phyloP scores from a whole-genome alignment of 106 monocot genomes.

The Dendrobium huoshanense region DNA sequence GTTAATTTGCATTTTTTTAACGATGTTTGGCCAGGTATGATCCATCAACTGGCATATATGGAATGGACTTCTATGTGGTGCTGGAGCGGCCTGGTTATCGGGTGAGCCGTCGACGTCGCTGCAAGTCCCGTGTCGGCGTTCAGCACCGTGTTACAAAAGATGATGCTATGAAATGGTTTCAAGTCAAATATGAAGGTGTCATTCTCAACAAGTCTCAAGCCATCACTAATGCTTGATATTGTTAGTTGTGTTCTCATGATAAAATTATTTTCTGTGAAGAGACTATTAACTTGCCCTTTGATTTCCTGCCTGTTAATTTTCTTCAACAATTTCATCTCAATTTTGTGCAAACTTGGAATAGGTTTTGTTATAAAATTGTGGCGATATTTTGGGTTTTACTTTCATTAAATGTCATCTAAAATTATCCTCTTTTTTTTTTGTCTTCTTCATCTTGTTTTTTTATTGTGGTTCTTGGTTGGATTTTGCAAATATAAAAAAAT shows the following conservation, averaged over 20 bases:
- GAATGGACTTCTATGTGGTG: constrained; percentile 68
- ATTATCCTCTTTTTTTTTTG: too few species aligned
- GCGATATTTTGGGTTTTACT: neutral
- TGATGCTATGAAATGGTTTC: constrained; percentile 84
- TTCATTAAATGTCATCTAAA: too few species aligned
- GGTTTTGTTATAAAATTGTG: neutral
- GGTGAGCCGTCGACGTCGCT: constrained; percentile 46
- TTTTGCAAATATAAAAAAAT: too few species aligned
- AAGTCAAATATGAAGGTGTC: constrained; percentile 80
- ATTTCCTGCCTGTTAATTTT: neutral
- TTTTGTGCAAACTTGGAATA: neutral
- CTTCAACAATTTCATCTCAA: neutral
- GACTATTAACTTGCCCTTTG: neutral
- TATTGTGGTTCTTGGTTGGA: too few species aligned
- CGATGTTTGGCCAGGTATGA: constrained; percentile 33
- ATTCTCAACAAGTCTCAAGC: constrained; percentile 69
- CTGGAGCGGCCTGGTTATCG: constrained; percentile 53
- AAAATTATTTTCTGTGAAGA: too few species aligned
- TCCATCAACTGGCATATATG: constrained; percentile 67
- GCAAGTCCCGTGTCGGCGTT: constrained; percentile 57
- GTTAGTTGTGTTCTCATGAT: neutral
- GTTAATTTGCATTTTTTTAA: too few species aligned
- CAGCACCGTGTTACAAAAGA: constrained; percentile 71
- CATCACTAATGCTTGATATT: neutral
- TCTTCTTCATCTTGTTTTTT: too few species aligned